These are phyloP conservation scores for Trichoderma sp. DNA, from an alignment of 2,329 filamentous ascomycete genomes.

Conservation along the genomic window DNA sequence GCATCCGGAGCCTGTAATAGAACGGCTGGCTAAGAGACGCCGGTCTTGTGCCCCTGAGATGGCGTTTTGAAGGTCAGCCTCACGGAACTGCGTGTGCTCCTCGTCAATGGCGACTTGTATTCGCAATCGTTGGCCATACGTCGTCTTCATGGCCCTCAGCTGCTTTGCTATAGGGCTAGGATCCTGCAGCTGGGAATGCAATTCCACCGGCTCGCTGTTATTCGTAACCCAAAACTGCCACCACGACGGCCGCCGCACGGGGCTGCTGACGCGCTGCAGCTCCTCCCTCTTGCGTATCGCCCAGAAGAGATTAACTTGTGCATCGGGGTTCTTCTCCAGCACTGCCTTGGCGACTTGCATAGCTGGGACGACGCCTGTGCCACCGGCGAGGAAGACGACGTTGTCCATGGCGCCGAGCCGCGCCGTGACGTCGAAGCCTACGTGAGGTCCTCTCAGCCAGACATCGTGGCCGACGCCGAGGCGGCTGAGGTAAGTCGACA, in stretches of 20 bases:
- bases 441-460: constrained; percentile 74
- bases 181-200: constrained; percentile 21
- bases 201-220: constrained; percentile 23
- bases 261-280: constrained; percentile 35
- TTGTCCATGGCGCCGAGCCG: constrained; percentile 31
- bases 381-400: constrained; percentile 86
- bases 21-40: neutral
- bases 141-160: constrained; percentile 59
- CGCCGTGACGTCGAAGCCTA: constrained; percentile 56
- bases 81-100: constrained; percentile 65
- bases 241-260: constrained; percentile 22
- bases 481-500: constrained; percentile 74
- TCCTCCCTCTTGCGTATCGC: constrained; percentile 62
- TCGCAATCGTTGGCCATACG: constrained; percentile 53
- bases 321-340: constrained; percentile 36
- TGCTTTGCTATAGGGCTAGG: constrained; percentile 57
- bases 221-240: constrained; percentile 27
- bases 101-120: constrained; percentile 82
- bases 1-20: constrained; percentile 22
- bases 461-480: constrained; percentile 62
- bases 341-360: constrained; percentile 73
- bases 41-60: constrained; percentile 22
- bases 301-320: constrained; percentile 72
- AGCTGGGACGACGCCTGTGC: constrained; percentile 88
- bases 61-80: constrained; percentile 44